Evolutionary conservation across 345 rosid species (phyloP), one percentile per base, ranked within the genome.

Genomic region (Salix arbutifolia): DNA sequence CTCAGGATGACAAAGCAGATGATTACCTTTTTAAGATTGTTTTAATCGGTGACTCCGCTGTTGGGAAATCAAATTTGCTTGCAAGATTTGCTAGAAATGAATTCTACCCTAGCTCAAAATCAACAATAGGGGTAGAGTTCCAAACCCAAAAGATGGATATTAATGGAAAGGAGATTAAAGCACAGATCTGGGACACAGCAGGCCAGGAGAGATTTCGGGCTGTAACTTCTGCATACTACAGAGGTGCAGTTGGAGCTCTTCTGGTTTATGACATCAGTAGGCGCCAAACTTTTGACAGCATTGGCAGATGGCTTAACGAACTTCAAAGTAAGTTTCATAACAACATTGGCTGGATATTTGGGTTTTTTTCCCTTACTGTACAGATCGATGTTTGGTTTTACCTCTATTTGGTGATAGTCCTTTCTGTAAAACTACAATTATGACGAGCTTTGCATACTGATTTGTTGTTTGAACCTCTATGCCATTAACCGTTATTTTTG

Each of bases 181-280:
- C 98, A 6, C 99, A 95, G 85, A 93, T 95, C 79, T 95, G 99
- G 99, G 99, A 95, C 81, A 95, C 97, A 38, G 99, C 99, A 9
- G 99, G 99, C 80, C 99, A 95, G 87, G 97, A 95, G 81, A 94
- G 99, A 72, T 93, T 95, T 78, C 90, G 99, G 79, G 99, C 99
- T 69, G 98, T 95, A 66, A 95, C 98, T 58, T 93, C 98, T 74
- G 98, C 99, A 12, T 95, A 95, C 76, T 95, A 95, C 83, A 83
- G 99, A 72, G 99, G 99, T 77, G 98, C 99, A 19, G 99, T 95
- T 31, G 99, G 99, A 78, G 99, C 99, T 78, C 96, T 95, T 74
- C 84, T 95, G 67, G 97, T 95, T 74, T 95, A 95, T 74, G 99
- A 95, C 76, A 90, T 95, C 81, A 93, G 97, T 78, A 90, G 99